Evolutionary conservation across 2,329 filamentous ascomycete species (phyloP), one percentile per base, ranked within the genome.

Genomic region (Cladosporium sp.): DNA sequence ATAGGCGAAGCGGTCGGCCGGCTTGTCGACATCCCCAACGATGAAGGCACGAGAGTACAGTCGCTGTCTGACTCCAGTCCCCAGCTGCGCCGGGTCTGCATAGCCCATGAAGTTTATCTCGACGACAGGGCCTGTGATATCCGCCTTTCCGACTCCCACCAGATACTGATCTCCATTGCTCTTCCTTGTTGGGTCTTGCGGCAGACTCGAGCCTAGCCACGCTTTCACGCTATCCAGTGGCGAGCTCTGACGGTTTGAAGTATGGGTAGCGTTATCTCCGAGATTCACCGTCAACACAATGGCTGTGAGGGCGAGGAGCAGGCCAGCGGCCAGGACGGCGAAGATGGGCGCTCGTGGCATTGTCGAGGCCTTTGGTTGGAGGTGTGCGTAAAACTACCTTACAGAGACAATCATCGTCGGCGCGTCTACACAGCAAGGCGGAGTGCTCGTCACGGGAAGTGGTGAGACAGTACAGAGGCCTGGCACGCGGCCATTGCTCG

Each of bases 71-170:
- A 98, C 82, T 26, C 94, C 94, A 2, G 88, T 89, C 55, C 94
- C 94, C 34, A 90, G 81, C 80, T 98, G 94, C 51, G 86, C 86
- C n/a, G 89, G 82, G 77, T 93, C 91, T 36, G 94, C 94, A 81
- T 97, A 97, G 68, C 93, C 93, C 84, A 94, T 95, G 76, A 97
- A 86, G 73, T 92, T 93, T 74, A 97, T 86, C 78, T 97, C 92
- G 26, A 96, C 93, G 14, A 96, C 92, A 0, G 93, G 92, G 8
- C 89, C 89, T 59, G 89, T 92, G 71, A 92, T 89, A 76, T 92
- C 89, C 12, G 86, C 89, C 76, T 90, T 91, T 30, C 89, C 89
- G 26, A 89, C 87, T 26, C 89, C 89, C 24, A 92, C 77, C 8
- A 91, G 76, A 72, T 90, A 91, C 68, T 81, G 58, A 21, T 72